A percentile compares a stretch with the other conserved stretches of the same genome.
These are phyloP conservation scores for Neonothopanus nambi DNA, from an alignment of 1,284 basidiomycete genomes.

Conservation along the genomic window DNA sequence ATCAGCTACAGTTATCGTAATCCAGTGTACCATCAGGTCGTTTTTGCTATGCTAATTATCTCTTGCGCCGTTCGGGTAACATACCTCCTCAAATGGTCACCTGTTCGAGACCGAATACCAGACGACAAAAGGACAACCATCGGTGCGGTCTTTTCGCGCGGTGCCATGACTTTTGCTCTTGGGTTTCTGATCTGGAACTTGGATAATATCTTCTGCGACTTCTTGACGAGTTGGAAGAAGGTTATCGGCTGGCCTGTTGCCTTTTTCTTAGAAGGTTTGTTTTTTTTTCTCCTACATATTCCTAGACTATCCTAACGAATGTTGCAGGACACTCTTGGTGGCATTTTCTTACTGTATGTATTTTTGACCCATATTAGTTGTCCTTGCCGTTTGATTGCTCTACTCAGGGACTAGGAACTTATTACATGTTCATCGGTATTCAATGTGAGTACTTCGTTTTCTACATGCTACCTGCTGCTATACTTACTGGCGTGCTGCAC, in stretches of 20 bases:
- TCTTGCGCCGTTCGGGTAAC: conserved; percentile 43
- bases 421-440: conserved; percentile 60
- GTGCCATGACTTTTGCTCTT: conserved; percentile 49
- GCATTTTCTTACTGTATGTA: conserved; percentile 62
- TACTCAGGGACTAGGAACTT: conserved; percentile 53
- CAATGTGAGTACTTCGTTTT: conserved; percentile 47
- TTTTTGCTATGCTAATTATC: conserved; percentile 58
- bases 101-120: conserved; percentile 42
- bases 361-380: background rate
- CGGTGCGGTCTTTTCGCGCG: conserved; percentile 43
- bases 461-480: background rate
- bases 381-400: background rate
- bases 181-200: conserved; percentile 71
- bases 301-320: background rate
- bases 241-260: conserved; percentile 61
- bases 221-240: conserved; percentile 54
- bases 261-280: conserved; percentile 60
- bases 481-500: background rate
- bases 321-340: conserved; percentile 66
- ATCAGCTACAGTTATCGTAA: conserved; percentile 57
- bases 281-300: background rate
- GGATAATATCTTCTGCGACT: conserved; percentile 67
- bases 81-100: conserved; percentile 49
- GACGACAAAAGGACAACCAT: conserved; percentile 40
- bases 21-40: conserved; percentile 66